phyloP scores from a whole-genome alignment of 805 yeast species.

The Ogataea minuta region DNA sequence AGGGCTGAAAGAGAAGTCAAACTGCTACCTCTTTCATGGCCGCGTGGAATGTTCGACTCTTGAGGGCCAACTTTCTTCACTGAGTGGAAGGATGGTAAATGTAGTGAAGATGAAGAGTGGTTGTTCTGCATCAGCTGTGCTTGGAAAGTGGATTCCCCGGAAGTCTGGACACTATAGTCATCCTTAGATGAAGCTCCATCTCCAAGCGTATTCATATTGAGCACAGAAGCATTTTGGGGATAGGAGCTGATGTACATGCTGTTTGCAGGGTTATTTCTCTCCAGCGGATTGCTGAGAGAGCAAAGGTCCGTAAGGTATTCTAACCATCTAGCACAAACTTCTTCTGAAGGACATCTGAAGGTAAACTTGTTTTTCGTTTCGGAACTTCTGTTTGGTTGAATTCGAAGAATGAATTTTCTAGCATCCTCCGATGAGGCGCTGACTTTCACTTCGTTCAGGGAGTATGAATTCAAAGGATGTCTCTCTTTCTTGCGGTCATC shows the following conservation, averaged over 20 bases:
- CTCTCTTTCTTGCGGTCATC: constrained; percentile 55
- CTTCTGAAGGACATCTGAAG: constrained; percentile 44
- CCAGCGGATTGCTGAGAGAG: constrained; percentile 43
- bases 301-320: constrained; percentile 53
- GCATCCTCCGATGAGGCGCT: constrained; percentile 36
- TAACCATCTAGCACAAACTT: constrained; percentile 51
- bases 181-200: constrained; percentile 12
- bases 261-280: constrained; percentile 48
- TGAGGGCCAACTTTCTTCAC: constrained; percentile 13
- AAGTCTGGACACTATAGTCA: constrained; percentile 14
- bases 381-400: constrained; percentile 31
- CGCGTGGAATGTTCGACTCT: constrained; percentile 4
- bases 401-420: constrained; percentile 38
- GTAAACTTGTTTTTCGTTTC: constrained; percentile 30
- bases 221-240: constrained; percentile 11
- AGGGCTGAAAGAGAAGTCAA: constrained; percentile 15
- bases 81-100: constrained; percentile 27
- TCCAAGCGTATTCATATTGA: constrained; percentile 5
- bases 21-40: constrained; percentile 15
- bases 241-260: constrained; percentile 13
- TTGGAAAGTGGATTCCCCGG: constrained; percentile 8
- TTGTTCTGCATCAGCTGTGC: constrained; percentile 10
- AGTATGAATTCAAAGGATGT: constrained; percentile 41
- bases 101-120: constrained; percentile 24
- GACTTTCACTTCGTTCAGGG: constrained; percentile 35